Percentiles rank a stretch among this genome's conserved stretches.
phyloP scores from a whole-genome alignment of 768 basidiomycete genomes.

The Macrolepiota dolichaula region DNA sequence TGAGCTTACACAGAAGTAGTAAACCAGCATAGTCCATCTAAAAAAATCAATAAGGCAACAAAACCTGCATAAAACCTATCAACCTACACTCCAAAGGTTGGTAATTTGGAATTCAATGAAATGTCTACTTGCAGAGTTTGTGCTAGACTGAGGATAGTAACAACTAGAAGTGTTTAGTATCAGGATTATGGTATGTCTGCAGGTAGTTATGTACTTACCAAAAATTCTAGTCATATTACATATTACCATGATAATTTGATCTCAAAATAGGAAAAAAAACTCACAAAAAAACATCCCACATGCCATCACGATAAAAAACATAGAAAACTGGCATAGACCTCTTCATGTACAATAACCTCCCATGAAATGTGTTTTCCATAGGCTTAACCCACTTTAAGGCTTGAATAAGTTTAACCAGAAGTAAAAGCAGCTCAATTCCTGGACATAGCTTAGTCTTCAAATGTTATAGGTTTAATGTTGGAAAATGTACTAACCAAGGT shows the following conservation, averaged over 20 bases:
- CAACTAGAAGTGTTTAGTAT: too few relatives aligned
- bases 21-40: neutral
- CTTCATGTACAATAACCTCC: neutral
- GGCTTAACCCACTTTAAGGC: neutral
- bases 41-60: neutral
- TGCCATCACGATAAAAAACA: neutral
- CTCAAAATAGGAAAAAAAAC: neutral
- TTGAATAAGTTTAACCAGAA: neutral
- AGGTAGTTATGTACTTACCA: neutral
- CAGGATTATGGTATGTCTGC: too few relatives aligned
- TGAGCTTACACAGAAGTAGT: neutral
- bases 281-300: neutral
- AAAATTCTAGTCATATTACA: neutral
- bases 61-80: neutral
- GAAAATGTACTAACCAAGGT: neutral
- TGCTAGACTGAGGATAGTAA: too few relatives aligned
- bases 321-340: neutral
- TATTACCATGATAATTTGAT: neutral
- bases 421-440: neutral
- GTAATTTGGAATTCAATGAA: neutral
- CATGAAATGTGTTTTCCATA: neutral
- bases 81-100: neutral
- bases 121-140: too few relatives aligned
- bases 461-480: too few relatives aligned
- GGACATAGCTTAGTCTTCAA: neutral